A percentile compares a stretch with the other conserved stretches of the same genome.
phyloP scores from a whole-genome alignment of 805 yeast species.

The Tetrapisispora phaffii region DNA sequence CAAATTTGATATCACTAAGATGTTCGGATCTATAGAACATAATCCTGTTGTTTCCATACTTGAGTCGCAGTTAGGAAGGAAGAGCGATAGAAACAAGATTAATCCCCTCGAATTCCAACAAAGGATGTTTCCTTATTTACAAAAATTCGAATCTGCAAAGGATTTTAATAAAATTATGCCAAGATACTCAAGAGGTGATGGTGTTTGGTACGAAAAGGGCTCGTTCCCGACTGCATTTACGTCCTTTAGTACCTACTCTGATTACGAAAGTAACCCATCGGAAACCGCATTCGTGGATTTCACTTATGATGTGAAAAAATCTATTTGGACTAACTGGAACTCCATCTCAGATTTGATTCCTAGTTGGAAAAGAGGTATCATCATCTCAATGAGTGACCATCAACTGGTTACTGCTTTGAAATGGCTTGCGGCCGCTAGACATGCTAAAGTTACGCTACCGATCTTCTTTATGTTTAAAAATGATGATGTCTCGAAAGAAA shows the following conservation, averaged over 20 bases:
- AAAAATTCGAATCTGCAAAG: conserved; percentile 4
- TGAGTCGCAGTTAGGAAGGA: background rate
- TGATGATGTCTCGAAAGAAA: conserved; percentile 27
- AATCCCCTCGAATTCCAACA: conserved; percentile 15
- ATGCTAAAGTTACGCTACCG: conserved; percentile 31
- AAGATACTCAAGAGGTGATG: conserved; percentile 7
- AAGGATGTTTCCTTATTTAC: conserved; percentile 17
- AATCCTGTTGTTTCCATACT: background rate
- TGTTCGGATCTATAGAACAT: background rate
- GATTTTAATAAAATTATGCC: conserved; percentile 13
- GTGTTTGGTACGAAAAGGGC: conserved; percentile 7
- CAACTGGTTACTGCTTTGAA: conserved; percentile 24
- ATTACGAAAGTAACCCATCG: background rate
- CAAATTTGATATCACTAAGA: background rate
- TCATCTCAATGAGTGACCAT: conserved; percentile 17
- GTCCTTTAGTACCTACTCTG: background rate
- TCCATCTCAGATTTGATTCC: conserved; percentile 7
- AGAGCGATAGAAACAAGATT: background rate
- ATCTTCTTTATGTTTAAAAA: conserved; percentile 33
- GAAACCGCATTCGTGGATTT: background rate
- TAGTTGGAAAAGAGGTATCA: conserved; percentile 14
- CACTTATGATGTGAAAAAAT: conserved; percentile 6
- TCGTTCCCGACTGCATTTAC: conserved; percentile 6
- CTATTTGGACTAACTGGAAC: conserved; percentile 16
- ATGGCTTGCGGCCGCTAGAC: conserved; percentile 36